Base-by-base conservation (phyloP, 2,329 filamentous ascomycete species). In the Intubia oerlemansii region DNA sequence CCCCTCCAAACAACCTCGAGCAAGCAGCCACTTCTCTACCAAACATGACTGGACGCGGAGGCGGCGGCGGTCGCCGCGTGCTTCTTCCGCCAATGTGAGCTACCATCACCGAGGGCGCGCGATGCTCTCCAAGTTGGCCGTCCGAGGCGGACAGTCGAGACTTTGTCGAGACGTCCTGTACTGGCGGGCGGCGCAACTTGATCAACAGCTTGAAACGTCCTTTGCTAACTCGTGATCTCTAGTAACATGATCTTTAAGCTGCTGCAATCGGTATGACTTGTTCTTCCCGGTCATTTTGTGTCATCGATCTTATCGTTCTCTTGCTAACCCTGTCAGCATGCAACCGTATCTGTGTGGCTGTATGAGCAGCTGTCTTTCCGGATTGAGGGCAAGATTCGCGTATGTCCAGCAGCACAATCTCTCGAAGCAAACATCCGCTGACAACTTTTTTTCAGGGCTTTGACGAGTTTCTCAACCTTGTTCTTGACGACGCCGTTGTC, bases 391-490 rank as follows among this genome's bases (percentile, higher is more conserved):
- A 92, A 85, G 57, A 92, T 98, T 40, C 69, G 88, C 45, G 85
- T 91, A 51, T 38, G 72, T 15, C 11, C 10, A 5, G 17, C 12
- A 5, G 14, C 4, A n/a, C n/a, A n/a, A n/a, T n/a, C n/a, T n/a
- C n/a, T n/a, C n/a, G n/a, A n/a, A n/a, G n/a, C n/a, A n/a, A n/a
- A n/a, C 5, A 11, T 10, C 2, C 5, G 20, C 11, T 22, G 20
- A 22, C 9, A 13, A 14, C 23, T 13, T 10, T 14, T 16, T 5
- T 20, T 2, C 36, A 92, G 82, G 84, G 88, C 10, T 98, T 98
- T 41, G 88, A 98, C 49, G 88, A 98, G 53, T 98, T 95, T 57
- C 93, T 98, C 84, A 98, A 98, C 56, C 61, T 98, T 28, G 88
- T 95, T 22, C 39, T 48, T 32, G 88, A 98, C 46, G 82, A 98